Conservation (phyloP, 2,329 filamentous ascomycete genomes). For the Teratosphaeria gauchensis region DNA sequence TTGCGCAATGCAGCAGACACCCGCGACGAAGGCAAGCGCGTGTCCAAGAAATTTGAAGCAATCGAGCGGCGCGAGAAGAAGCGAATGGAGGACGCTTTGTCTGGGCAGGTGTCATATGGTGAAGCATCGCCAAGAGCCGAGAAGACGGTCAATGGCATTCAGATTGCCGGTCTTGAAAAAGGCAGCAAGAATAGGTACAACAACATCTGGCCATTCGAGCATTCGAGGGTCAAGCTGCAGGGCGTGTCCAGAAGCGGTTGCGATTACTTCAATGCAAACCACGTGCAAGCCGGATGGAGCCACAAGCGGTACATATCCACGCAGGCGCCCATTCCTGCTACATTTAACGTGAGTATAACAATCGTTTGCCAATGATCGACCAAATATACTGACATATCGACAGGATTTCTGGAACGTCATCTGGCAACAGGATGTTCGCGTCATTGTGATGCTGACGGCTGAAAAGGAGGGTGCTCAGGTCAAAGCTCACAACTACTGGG, state of each 20-base stretch:
- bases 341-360: constrained; percentile 63
- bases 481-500: constrained; percentile 95
- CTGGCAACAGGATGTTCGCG: constrained; percentile 92
- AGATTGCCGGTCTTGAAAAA: constrained; percentile 87
- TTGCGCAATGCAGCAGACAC: constrained; percentile 57
- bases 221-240: constrained; percentile 73
- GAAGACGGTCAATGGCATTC: constrained; percentile 39
- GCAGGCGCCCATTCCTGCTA: constrained; percentile 85
- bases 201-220: constrained; percentile 93
- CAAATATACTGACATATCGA: constrained; percentile 4
- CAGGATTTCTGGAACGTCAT: constrained; percentile 97
- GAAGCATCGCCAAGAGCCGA: constrained; percentile 28
- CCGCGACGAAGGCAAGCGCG: constrained; percentile 64
- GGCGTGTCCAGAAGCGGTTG: constrained; percentile 58
- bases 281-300: constrained; percentile 68
- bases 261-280: constrained; percentile 93
- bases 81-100: constrained; percentile 80
- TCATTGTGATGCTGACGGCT: constrained; percentile 93
- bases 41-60: constrained; percentile 72
- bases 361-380: background rate
- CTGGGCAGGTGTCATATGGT: constrained; percentile 48
- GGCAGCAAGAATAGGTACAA: constrained; percentile 95
- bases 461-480: constrained; percentile 87
- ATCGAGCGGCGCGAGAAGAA: constrained; percentile 81
- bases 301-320: constrained; percentile 93